Evolutionary conservation across 2,329 filamentous ascomycete species (phyloP), one percentile per base, ranked within the genome.

Genomic region (Lasiodiplodia theobromae): DNA sequence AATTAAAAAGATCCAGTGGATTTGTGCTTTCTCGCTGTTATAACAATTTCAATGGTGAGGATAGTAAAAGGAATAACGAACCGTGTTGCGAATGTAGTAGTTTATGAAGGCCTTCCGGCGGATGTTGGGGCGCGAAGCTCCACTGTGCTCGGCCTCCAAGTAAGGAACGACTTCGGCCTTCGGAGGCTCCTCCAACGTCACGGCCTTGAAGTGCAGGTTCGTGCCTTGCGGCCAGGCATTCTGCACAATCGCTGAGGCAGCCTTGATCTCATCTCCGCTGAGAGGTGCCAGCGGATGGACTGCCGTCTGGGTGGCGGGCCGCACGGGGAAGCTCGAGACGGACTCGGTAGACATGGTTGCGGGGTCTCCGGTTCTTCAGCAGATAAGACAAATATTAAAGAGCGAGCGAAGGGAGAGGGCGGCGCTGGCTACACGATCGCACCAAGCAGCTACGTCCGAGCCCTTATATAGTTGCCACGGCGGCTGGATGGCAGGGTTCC

Each of bases 111-210:
- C 86, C 79, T 83, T 89, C 75, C 84, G 80, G 73, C 82, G 83
- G 70, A 83, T 84, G 14, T 82, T 80, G 21, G 87, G 88, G 64
- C 86, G 79, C 3, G 83, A 80, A 23, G 78, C 77, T 31, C 86
- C 84, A 37, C 80, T 79, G 68, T 88, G 84, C 74, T 91, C 89
- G 47, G 88, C 89, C 63, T 89, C 88, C 21, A 88, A 79, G 75
- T 90, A 91, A n/a, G 85, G 83, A 7, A 89, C 75, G 70, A 84
- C 82, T 71, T 87, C 82, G 47, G 80, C 80, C 81, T 92, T 92
- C 49, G 83, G 81, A 3, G 89, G 89, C 73, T 92, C 89, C 64
- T 89, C 85, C 3, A 91, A 82, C 25, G 88, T 91, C 63, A 93
- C 86, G 72, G 86, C 86, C 80, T 92, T 92, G 83, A 88, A 89